Evolutionary conservation across 345 rosid genomes (phyloP).

Genomic region (Cochlearia excelsa): DNA sequence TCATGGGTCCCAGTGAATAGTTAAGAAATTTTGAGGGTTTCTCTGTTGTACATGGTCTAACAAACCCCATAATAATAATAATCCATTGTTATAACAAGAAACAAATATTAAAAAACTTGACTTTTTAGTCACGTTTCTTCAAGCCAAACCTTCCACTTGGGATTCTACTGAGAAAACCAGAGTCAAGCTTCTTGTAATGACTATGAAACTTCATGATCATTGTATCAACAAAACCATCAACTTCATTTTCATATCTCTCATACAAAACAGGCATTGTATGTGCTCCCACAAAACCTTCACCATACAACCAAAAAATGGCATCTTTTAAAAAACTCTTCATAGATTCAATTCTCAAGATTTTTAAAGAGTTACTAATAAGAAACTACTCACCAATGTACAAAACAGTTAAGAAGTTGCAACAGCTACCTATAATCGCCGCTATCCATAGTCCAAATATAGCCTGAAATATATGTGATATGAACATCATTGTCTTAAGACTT

Average conservation of each 20-base stretch:
- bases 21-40: no score
- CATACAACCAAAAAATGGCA: neutral
- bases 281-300: conserved; percentile 82
- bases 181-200: conserved; percentile 58
- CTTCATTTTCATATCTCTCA: conserved; percentile 74
- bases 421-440: conserved; percentile 88
- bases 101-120: neutral
- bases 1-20: no score
- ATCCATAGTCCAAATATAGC: conserved; percentile 60
- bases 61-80: neutral
- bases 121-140: conserved; percentile 57
- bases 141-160: conserved; percentile 63
- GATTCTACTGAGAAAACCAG: conserved; percentile 62
- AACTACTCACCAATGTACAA: conserved; percentile 68
- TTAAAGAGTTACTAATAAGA: neutral
- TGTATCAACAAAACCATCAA: conserved; percentile 57
- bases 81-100: conserved; percentile 26
- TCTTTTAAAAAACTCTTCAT: neutral
- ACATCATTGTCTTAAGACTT: neutral
- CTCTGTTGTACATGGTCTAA: no score
- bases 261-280: conserved; percentile 90
- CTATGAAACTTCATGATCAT: conserved; percentile 56
- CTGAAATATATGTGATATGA: conserved; percentile 37
- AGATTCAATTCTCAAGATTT: conserved; percentile 6
- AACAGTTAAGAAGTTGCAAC: conserved; percentile 90